Evolutionary conservation across 2,329 filamentous ascomycete genomes (phyloP), one percentile per base, ranked within the genome.

Genomic region (Harringtonia lauricola): DNA sequence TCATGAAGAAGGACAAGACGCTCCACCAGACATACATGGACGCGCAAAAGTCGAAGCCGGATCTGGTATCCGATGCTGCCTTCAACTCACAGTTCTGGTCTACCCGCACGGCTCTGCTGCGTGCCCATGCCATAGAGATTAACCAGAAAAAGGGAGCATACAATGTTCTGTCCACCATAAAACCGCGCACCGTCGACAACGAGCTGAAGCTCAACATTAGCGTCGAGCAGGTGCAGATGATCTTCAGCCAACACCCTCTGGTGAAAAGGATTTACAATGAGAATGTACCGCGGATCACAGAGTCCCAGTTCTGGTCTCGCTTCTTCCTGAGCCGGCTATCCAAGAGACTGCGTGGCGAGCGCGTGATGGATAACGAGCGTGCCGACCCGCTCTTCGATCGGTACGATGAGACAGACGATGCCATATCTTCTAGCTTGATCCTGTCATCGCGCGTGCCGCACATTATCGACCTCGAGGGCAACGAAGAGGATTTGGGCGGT

Each of bases 11-110:
- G 45, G 85, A 94, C 57, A 69, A 76, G 17, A 71, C 71, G 12
- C 70, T 98, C 34, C 78, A 84, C 53, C 79, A 85, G 59, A 92
- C 89, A 36, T 95, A 95, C 59, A 81, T 87, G 65, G 87, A 95
- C 57, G 84, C 87, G 1, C 69, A 88, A 39, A 72, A 76, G 42
- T 84, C 85, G 9, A 95, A 95, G 57, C 88, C 90, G 1, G 83
- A 90, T 8, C 81, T 83, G 2, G 82, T 96, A 48, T 82, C 83
- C 0, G 79, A 83, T 24, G 76, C 76, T 2, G 82, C 88, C 36
- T 95, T 96, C 61, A 88, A 90, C 52, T 71, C 79, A 1, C 90
- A 95, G 59, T 98, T 98, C 65, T 98, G 92, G 92, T 86, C 87
- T 2, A 86, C 87, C 2, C 76, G 94, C 37, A 76, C 89, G 38